phyloP scores from a whole-genome alignment of 148 eudicot species.

The Rhododendron williamsianum region DNA sequence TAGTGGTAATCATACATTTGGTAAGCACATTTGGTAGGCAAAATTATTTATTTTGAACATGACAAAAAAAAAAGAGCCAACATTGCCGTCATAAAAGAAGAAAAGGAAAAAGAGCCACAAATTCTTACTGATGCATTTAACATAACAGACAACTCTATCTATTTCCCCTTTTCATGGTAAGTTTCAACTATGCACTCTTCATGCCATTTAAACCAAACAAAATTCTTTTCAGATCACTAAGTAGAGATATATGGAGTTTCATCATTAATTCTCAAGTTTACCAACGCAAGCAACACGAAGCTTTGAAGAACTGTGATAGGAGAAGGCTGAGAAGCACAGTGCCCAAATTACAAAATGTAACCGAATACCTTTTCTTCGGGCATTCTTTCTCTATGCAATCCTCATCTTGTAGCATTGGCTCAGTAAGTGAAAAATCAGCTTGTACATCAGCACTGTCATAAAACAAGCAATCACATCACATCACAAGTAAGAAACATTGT shows the following conservation, averaged over 20 bases:
- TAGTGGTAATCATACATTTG: neutral
- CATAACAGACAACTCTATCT: too few species aligned
- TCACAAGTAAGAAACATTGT: neutral
- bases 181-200: neutral
- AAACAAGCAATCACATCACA: neutral
- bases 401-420: slow-evolving; percentile 22
- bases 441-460: slow-evolving; percentile 38
- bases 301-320: neutral
- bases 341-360: neutral
- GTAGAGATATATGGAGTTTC: neutral
- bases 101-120: neutral
- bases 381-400: slow-evolving; percentile 36
- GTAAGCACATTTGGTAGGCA: neutral
- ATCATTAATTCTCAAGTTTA: neutral
- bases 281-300: neutral
- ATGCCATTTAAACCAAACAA: neutral
- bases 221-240: neutral
- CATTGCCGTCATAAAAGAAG: neutral
- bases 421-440: slow-evolving; percentile 43
- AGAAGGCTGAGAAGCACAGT: neutral
- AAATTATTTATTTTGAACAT: neutral
- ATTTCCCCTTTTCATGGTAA: neutral
- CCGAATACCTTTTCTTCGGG: slow-evolving; percentile 49
- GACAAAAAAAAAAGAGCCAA: neutral
- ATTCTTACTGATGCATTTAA: neutral